Base-by-base conservation (phyloP, 257 asterid genomes). In the Prunella vulgaris region DNA sequence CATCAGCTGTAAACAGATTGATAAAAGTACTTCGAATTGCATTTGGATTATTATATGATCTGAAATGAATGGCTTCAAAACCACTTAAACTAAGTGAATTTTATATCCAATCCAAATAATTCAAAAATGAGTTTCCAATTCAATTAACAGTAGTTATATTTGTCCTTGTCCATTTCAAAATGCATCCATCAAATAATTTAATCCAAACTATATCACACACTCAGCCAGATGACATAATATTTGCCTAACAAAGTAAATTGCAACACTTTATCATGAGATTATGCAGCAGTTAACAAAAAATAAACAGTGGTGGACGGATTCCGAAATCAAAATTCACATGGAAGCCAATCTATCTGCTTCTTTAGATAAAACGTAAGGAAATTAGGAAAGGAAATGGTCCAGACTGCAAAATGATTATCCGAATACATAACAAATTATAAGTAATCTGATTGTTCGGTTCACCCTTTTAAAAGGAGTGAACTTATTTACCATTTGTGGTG, bases 401-500 rank as follows among this genome's bases (percentile, higher is more conserved):
- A 22, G 65, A 49, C 22, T 58, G 63, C 51, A 6, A 8, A 54
- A 37, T 27, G 24, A 30, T 17, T 64, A 49, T 74, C 71, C 60
- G 58, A 52, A 25, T 49, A 64, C 62, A 57, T 21, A 20, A 21
- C 22, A 37, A 37, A 46, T 25, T 3, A 28, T 3, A 28, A 17
- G 13, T 42, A 74, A 52, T 40, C 60, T 60, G 68, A 28, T 40
- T 32, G 53, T 65, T 74, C 54, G 42, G 30, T 44, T 53, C 74
- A 74, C 60, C 44, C 71, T 20, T 71, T 15, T 57, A 52, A 48
- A 32, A 35, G 60, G 68, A 58, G 64, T 35, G 72, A 63, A 28
- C 35, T 73, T 77, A 73, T 68, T 73, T 33, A 72, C 24, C 42
- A 40, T 40, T 35, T 9, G 62, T 46, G 63, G 72, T 46, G 67